These are phyloP conservation scores for Dactylis glomerata DNA, from an alignment of 176 grass and related monocot species.

Conservation along the genomic window DNA sequence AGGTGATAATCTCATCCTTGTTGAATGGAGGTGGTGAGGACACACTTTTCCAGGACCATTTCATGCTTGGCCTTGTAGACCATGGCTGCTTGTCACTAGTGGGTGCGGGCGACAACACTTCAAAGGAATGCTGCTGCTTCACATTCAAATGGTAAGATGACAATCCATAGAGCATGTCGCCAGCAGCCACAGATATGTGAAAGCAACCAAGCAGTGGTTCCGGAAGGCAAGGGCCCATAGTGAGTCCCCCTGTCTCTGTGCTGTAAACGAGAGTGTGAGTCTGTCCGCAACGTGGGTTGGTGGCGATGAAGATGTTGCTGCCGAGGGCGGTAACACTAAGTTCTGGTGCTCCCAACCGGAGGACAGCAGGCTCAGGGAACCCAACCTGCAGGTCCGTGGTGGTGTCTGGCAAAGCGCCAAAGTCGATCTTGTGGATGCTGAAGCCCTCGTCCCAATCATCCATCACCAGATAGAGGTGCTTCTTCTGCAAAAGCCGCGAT, in stretches of 20 bases:
- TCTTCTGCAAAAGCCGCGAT: not conserved
- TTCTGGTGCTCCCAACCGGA: not conserved
- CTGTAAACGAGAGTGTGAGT: not conserved
- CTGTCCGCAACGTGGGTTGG: not conserved
- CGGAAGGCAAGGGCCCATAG: not conserved
- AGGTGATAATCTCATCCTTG: not conserved
- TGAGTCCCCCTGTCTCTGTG: not conserved
- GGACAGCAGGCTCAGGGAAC: not conserved
- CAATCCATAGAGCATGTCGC: not conserved
- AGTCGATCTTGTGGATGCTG: not conserved
- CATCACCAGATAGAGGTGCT: constrained; percentile 11
- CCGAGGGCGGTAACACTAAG: not conserved
- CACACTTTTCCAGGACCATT: not conserved
- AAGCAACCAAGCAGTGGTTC: not conserved
- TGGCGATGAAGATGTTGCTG: not conserved
- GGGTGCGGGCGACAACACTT: not conserved
- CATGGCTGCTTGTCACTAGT: not conserved
- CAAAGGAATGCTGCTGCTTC: not conserved
- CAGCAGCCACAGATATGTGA: not conserved
- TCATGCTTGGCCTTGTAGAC: not conserved
- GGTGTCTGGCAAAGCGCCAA: not conserved
- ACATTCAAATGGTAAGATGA: not conserved
- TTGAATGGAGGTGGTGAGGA: not conserved
- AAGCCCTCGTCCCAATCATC: constrained; percentile 20
- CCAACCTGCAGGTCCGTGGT: not conserved